These are phyloP conservation scores for Yamadazyma sp. DNA, from an alignment of 805 yeast species.

Conservation along the genomic window DNA sequence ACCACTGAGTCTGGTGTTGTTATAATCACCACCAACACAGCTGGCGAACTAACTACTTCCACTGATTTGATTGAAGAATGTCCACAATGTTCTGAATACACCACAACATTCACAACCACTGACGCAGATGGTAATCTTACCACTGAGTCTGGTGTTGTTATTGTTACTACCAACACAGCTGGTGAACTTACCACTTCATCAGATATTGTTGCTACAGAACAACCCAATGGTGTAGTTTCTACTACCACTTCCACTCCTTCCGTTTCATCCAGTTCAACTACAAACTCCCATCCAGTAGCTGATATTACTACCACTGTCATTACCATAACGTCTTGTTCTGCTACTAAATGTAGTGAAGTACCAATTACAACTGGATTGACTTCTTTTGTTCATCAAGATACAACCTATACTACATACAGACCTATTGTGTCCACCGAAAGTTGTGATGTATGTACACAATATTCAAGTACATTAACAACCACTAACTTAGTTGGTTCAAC, in stretches of 20 bases:
- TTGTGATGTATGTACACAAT: conserved; percentile 10
- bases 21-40: conserved; percentile 4
- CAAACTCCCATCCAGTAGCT: too few species aligned
- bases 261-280: too few species aligned
- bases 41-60: too few species aligned
- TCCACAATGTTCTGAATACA: conserved; percentile 1
- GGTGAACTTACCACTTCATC: not conserved
- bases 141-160: conserved; percentile 3
- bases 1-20: conserved; percentile 3
- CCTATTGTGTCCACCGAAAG: conserved; percentile 5
- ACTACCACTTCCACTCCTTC: too few species aligned
- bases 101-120: conserved; percentile 1
- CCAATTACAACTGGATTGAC: too few species aligned
- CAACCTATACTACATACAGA: too few species aligned
- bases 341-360: too few species aligned
- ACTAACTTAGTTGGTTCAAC: conserved; percentile 13
- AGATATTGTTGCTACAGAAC: too few species aligned
- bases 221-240: too few species aligned
- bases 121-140: not conserved
- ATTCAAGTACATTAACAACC: conserved; percentile 8
- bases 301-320: too few species aligned
- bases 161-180: conserved; percentile 4
- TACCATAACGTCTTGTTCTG: too few species aligned
- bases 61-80: not conserved
- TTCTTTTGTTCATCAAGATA: too few species aligned